Percentiles rank a stretch among this genome's conserved stretches.
These are phyloP conservation scores for Hirschioporus abietinus DNA, from an alignment of 768 basidiomycete species.

Conservation along the genomic window DNA sequence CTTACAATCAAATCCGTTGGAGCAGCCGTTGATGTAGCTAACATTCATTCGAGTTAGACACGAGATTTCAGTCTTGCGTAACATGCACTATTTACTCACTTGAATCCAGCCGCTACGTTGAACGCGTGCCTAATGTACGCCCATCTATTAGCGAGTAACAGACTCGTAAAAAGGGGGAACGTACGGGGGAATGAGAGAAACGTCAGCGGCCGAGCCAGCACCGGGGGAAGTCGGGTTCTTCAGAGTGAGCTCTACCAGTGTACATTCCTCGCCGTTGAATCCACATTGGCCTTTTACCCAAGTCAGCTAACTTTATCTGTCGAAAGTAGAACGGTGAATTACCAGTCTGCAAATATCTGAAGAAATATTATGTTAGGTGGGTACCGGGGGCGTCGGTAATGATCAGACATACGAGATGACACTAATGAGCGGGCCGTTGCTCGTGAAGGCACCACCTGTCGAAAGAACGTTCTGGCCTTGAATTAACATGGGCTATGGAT, in stretches of 20 bases:
- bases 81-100: slow-evolving; percentile 22
- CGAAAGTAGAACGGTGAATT: background rate
- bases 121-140: slow-evolving; percentile 30
- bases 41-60: background rate
- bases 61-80: background rate
- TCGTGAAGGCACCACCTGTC: slow-evolving; percentile 24
- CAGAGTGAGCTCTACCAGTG: slow-evolving; percentile 11
- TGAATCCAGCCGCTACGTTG: slow-evolving; percentile 35
- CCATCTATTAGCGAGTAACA: background rate
- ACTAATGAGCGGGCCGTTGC: slow-evolving; percentile 22
- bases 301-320: background rate
- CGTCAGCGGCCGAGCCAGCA: slow-evolving; percentile 11
- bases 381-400: background rate
- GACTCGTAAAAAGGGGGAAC: background rate
- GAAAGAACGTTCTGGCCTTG: slow-evolving; percentile 25
- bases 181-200: slow-evolving; percentile 14
- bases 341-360: background rate
- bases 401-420: slow-evolving; percentile 30
- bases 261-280: slow-evolving; percentile 13
- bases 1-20: background rate
- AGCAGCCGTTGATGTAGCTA: background rate
- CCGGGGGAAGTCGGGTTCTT: slow-evolving; percentile 12
- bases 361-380: background rate
- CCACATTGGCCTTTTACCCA: slow-evolving; percentile 5
- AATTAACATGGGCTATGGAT: slow-evolving; percentile 20